These are phyloP conservation scores for Pythium rhizo-oryzae DNA, from an alignment of 352 stramenopile genomes.

Conservation along the genomic window DNA sequence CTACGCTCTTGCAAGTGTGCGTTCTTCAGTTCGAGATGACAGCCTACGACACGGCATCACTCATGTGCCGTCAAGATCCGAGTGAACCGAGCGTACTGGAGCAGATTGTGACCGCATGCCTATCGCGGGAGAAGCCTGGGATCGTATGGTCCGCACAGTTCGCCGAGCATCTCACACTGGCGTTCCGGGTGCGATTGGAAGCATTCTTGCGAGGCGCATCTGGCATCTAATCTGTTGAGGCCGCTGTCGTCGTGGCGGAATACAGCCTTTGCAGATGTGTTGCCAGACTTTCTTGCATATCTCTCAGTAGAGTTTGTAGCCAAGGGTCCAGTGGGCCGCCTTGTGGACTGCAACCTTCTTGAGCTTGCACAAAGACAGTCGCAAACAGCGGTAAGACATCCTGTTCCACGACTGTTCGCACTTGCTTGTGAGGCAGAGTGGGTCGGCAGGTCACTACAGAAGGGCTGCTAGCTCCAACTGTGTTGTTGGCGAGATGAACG, in stretches of 20 bases:
- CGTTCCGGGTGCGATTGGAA: background rate
- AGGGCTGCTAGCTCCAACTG: background rate
- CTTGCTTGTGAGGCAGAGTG: conserved; percentile 37
- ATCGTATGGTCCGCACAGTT: conserved; percentile 20
- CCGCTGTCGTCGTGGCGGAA: conserved; percentile 1
- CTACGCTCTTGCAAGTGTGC: conserved; percentile 52
- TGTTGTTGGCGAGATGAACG: conserved; percentile 53
- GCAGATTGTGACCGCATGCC: conserved; percentile 26
- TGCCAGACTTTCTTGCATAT: conserved; percentile 76
- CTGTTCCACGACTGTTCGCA: conserved; percentile 62
- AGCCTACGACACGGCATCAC: conserved; percentile 49
- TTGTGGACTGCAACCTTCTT: conserved; percentile 27
- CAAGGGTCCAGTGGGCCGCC: conserved; percentile 47
- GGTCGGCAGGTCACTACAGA: conserved; percentile 32
- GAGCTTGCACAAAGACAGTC: conserved; percentile 48
- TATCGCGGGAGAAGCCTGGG: background rate
- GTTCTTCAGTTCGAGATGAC: conserved; percentile 47
- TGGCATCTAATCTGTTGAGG: background rate
- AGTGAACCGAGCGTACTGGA: conserved; percentile 41
- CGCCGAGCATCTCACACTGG: conserved; percentile 11
- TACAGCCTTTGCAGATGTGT: conserved; percentile 46
- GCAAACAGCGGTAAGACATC: conserved; percentile 68
- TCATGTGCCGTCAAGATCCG: conserved; percentile 56
- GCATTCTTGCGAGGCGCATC: background rate
- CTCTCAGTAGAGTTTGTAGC: conserved; percentile 61